These are phyloP conservation scores for Botrytis cinerea DNA, from an alignment of 2,329 filamentous ascomycete genomes.

Conservation along the genomic window DNA sequence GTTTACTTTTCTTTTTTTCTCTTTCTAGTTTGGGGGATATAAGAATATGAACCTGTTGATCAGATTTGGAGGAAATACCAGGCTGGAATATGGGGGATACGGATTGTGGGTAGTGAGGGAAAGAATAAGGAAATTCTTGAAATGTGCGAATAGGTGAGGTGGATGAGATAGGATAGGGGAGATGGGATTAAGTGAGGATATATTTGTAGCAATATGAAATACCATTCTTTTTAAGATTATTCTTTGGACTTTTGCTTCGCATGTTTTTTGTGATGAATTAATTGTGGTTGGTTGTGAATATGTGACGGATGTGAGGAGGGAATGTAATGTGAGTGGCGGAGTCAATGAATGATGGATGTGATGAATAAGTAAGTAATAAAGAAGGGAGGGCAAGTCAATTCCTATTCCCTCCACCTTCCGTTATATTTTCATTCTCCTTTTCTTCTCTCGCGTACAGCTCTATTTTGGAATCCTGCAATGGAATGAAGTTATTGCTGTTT, in stretches of 20 bases:
- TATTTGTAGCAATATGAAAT: constrained; percentile 25
- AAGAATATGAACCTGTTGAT: constrained; percentile 18
- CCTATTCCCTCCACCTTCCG: not conserved
- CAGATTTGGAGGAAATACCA: constrained; percentile 19
- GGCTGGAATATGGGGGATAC: constrained; percentile 2
- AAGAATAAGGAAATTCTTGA: not conserved
- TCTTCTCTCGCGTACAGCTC: no score
- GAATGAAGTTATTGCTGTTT: no score
- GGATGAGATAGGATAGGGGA: not conserved
- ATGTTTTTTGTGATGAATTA: not conserved
- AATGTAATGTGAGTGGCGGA: not conserved
- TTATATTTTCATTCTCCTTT: no score
- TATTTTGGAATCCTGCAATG: no score
- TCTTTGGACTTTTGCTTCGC: no score
- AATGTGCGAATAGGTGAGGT: not conserved
- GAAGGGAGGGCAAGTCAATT: not conserved
- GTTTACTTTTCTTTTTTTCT: constrained; percentile 10
- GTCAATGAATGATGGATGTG: not conserved
- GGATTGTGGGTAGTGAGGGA: not conserved
- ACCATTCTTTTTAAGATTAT: constrained; percentile 13
- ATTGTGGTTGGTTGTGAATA: not conserved
- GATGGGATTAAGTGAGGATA: constrained; percentile 16
- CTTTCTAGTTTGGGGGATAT: not conserved
- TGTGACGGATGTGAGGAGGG: not conserved
- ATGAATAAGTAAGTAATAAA: not conserved